phyloP scores from a whole-genome alignment of 305 asterid species.

The Coffea humblotiana region DNA sequence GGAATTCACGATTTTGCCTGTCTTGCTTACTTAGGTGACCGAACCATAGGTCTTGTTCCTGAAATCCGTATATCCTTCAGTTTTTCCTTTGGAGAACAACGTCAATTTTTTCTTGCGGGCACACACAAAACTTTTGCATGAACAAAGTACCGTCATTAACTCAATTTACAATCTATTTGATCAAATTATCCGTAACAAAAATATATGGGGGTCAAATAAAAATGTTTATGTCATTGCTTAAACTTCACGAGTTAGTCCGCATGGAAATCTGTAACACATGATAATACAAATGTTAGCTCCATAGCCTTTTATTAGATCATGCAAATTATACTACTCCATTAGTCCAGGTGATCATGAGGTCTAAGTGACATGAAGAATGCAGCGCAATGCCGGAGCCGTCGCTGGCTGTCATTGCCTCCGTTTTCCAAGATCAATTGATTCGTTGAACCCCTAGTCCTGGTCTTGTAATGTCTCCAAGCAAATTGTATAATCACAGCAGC shows the following conservation, averaged over 20 bases:
- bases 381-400: constrained; percentile 71
- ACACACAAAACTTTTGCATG: too few relatives aligned
- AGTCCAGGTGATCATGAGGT: constrained; percentile 98
- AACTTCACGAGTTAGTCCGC: neutral
- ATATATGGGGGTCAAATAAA: neutral
- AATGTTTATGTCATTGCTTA: neutral
- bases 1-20: neutral
- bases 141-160: too few relatives aligned
- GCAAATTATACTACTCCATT: neutral
- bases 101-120: too few relatives aligned
- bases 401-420: constrained; percentile 42
- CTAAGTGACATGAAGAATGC: constrained; percentile 82
- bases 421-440: constrained; percentile 14
- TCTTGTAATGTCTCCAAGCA: constrained; percentile 69
- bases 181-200: neutral
- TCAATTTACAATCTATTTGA: neutral
- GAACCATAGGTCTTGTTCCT: neutral
- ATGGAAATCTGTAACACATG: neutral
- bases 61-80: neutral
- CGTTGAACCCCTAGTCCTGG: constrained; percentile 43
- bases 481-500: constrained; percentile 89
- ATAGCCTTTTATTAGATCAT: too few relatives aligned
- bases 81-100: too few relatives aligned
- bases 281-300: neutral
- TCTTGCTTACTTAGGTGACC: too few relatives aligned